Base-by-base conservation (phyloP, 768 basidiomycete genomes). In the Hygrocybe punicea region DNA sequence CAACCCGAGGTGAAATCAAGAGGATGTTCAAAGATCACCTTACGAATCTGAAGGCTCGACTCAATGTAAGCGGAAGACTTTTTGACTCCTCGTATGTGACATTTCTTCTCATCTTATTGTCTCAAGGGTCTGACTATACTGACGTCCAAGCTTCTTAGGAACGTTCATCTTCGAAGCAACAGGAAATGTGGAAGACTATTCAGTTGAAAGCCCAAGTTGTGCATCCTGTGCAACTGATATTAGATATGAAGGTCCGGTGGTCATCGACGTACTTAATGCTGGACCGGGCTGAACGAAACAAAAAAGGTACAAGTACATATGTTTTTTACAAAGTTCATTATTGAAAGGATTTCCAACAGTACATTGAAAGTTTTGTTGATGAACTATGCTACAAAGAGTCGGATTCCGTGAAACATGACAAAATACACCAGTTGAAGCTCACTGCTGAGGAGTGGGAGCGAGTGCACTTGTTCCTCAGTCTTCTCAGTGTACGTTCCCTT, bases 211-310 rank as follows among this genome's bases (percentile, higher is more conserved):
- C n/a, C n/a, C n/a, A n/a, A n/a, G n/a, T n/a, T n/a, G n/a, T n/a
- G 58, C 19, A n/a, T 14, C 58, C 58, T 4, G 11, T 58, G 16
- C 60, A 64, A 33, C 64, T 71, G n/a, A 52, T 72, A 11, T 53
- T 71, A 17, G 67, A 72, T 25, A 72, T 72, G 70, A 59, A 57
- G n/a, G 63, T 72, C 24, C 56, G 59, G 3, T 73, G 72, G 72
- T 67, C 64, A 4, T 73, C 69, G 19, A 72, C 67, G 13, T 67
- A 66, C 58, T 33, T 60, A n/a, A 73, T 73, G 72, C 58, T 71
- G 5, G 36, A 63, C 25, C 56, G 63, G 0, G 64, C 34, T 19
- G 37, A 51, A 55, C 47, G n/a, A 10, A 47, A 2, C 13, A n/a
- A 21, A 57, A 42, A 29, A 67, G 4, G 29, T 29, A n/a, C n/a